Evolutionary conservation across 176 grass and related monocot genomes (phyloP).

Genomic region (Ananas comosus): DNA sequence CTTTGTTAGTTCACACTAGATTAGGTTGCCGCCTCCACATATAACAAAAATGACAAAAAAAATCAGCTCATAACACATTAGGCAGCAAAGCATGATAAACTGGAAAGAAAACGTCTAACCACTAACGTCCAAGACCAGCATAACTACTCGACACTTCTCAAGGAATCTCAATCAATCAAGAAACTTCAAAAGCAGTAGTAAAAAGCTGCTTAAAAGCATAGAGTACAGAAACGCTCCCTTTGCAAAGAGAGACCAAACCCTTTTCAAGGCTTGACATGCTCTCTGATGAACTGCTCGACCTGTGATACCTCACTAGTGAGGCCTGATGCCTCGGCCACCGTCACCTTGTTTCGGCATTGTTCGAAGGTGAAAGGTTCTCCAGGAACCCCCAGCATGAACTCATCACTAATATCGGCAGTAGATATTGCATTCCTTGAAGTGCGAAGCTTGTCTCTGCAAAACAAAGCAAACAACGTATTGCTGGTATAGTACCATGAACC

Average conservation of each 20-base stretch:
- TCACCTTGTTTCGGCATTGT: constrained; percentile 75
- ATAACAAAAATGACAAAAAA: too few species aligned
- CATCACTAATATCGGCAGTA: constrained; percentile 52
- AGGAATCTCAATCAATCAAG: too few species aligned
- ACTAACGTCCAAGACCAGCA: too few species aligned
- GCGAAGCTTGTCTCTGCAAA: constrained; percentile 70
- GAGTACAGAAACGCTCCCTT: not conserved
- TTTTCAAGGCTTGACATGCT: constrained; percentile 26
- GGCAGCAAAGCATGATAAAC: too few species aligned
- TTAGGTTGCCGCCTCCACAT: too few species aligned
- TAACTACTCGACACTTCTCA: too few species aligned
- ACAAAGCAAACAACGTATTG: not conserved
- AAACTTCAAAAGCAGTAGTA: too few species aligned
- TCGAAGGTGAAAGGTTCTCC: constrained; percentile 56
- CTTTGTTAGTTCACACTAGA: too few species aligned
- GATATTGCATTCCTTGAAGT: constrained; percentile 70
- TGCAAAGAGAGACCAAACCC: not conserved
- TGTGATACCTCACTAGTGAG: constrained; percentile 49
- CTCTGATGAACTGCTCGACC: constrained; percentile 65
- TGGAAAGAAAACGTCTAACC: too few species aligned
- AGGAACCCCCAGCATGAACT: constrained; percentile 55
- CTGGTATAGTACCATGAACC: too few species aligned
- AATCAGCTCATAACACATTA: too few species aligned
- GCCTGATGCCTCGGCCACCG: constrained; percentile 53
- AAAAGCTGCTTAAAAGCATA: not conserved